A percentile compares a stretch with the other conserved stretches of the same genome.
Evolutionary conservation across 495 filamentous ascomycete genomes (phyloP).

Genomic region (Pseudomonodictys pantanalensis): DNA sequence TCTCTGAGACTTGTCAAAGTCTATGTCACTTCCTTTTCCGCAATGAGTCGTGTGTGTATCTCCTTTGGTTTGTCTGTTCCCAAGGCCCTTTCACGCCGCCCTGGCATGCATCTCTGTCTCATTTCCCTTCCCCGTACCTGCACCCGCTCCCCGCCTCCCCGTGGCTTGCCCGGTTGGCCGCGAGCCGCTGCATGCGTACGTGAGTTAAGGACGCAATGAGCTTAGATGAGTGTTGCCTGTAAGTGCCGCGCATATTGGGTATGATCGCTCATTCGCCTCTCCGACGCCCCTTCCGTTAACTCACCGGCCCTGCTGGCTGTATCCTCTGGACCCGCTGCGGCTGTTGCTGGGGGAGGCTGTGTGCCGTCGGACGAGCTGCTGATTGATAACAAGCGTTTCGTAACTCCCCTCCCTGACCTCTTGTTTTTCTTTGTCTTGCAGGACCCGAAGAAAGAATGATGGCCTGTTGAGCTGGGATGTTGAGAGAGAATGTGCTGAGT

Average conservation of each 20-base stretch:
- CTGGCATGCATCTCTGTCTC: constrained; percentile 2
- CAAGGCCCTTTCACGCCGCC: constrained; percentile 39
- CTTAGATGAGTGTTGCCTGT: neutral
- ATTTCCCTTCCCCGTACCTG: constrained; percentile 22
- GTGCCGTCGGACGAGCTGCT: constrained; percentile 25
- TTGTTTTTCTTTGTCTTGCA: constrained; percentile 1
- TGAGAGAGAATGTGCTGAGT: constrained; percentile 30
- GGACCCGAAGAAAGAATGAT: neutral
- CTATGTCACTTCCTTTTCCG: constrained; percentile 15
- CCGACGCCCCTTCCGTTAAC: constrained; percentile 6
- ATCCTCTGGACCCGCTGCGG: constrained; percentile 33
- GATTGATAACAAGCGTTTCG: constrained; percentile 41
- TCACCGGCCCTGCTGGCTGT: constrained; percentile 24
- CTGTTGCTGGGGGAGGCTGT: constrained; percentile 16
- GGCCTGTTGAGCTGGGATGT: constrained; percentile 24
- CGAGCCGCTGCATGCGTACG: constrained; percentile 6
- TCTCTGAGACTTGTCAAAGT: constrained; percentile 1
- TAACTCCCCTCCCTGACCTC: constrained; percentile 16
- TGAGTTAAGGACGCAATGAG: constrained; percentile 31
- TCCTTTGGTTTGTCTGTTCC: constrained; percentile 35
- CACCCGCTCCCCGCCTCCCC: constrained; percentile 20
- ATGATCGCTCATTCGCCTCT: constrained; percentile 43
- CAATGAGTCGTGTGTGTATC: constrained; percentile 30
- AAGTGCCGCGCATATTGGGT: constrained; percentile 42
- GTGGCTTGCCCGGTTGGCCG: constrained; percentile 40